Base-by-base conservation (phyloP, 164 flowering plant genomes). In the Litsea cubeba region DNA sequence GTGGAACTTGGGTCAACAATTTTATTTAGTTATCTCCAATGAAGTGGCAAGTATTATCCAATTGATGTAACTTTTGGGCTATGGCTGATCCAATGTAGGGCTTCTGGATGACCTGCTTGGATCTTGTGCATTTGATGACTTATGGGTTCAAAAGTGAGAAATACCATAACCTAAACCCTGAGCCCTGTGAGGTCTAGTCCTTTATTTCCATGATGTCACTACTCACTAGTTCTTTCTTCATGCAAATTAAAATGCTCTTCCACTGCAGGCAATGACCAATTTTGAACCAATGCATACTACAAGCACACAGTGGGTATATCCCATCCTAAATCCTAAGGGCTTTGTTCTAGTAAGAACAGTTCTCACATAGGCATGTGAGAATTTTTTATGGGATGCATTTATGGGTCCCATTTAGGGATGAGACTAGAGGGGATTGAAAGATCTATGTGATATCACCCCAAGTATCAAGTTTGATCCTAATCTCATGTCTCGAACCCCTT, bases 251-350 rank as follows among this genome's bases (percentile, higher is more conserved):
- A 8, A 30, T 18, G 22, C n/a, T 18, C 8, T 74, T 65, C n/a
- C 50, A 17, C 68, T 80, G 80, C 90, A 93, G 99, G 93, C 96
- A 15, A 90, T 90, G 97, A 91, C 96, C 80, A 90, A 88, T 81
- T 95, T 95, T 80, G 99, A 95, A 83, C 98, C 98, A 24, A 93
- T 93, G 76, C 99, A 95, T 88, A 79, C 85, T 95, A 62, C 92
- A 90, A 79, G 99, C 97, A 57, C 99, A 93, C 74, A 76, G 88
- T 84, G 92, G 91, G 20, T 93, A 93, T 81, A 93, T 93, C 68
- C 87, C 93, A 14, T n/a, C n/a, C n/a, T n/a, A n/a, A n/a, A n/a
- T n/a, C n/a, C n/a, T n/a, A n/a, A n/a, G n/a, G n/a, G n/a, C n/a
- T n/a, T n/a, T n/a, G n/a, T n/a, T n/a, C n/a, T n/a, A n/a, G n/a